Percentiles rank a stretch among this genome's conserved stretches.
Evolutionary conservation across 2,329 filamentous ascomycete genomes (phyloP).

Genomic region (Fusarium agapanthi): DNA sequence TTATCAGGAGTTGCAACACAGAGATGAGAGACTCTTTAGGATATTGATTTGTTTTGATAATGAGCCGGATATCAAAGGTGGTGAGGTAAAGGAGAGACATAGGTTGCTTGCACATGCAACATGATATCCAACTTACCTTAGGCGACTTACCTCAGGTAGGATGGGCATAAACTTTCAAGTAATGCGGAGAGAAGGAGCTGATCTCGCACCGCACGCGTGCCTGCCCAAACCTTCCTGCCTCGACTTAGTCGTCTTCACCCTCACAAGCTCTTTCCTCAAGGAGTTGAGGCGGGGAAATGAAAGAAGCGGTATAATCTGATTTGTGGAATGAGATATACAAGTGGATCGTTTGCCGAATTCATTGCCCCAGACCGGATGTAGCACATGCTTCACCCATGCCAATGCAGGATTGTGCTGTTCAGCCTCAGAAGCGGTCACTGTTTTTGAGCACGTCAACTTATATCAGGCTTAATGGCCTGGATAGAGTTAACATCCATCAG

Average conservation of each 20-base stretch:
- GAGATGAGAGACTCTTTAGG: background rate
- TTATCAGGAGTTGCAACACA: background rate
- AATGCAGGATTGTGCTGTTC: slow-evolving; percentile 8
- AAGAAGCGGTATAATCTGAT: slow-evolving; percentile 27
- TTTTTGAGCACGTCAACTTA: background rate
- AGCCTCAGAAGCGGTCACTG: slow-evolving; percentile 20
- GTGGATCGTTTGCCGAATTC: slow-evolving; percentile 9
- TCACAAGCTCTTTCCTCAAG: slow-evolving; percentile 24
- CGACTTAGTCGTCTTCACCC: background rate
- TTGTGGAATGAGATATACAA: slow-evolving; percentile 8
- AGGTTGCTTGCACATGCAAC: slow-evolving; percentile 27
- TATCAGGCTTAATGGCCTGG: background rate
- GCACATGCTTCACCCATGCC: slow-evolving; percentile 7
- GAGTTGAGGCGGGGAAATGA: slow-evolving; percentile 24
- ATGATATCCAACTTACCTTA: background rate
- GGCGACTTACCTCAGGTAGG: background rate
- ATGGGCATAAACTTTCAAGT: slow-evolving; percentile 6
- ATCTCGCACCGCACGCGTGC: slow-evolving; percentile 13
- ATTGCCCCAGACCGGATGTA: slow-evolving; percentile 23
- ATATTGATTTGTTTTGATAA: background rate
- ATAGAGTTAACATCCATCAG: background rate
- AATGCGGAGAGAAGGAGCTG: slow-evolving; percentile 30
- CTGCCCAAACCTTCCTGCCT: slow-evolving; percentile 31
- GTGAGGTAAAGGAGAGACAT: background rate
- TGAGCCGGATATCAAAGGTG: background rate